Evolutionary conservation across 2,329 filamentous ascomycete genomes (phyloP).

Genomic region (Fusarium secorum): DNA sequence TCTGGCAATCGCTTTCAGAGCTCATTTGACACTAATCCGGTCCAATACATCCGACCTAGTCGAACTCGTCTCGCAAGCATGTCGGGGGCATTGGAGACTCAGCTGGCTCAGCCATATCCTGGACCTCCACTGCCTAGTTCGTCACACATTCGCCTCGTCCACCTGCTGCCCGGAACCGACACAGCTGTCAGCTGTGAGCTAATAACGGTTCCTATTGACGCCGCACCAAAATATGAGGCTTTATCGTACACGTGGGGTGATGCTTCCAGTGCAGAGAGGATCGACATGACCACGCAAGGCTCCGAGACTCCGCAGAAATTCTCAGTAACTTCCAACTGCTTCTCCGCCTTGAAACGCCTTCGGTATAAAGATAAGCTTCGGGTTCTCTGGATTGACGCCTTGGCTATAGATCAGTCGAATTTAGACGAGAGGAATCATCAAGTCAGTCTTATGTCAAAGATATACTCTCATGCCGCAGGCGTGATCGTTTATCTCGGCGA

Average conservation of each 20-base stretch:
- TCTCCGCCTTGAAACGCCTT: background rate
- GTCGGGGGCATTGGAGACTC: rapidly evolving
- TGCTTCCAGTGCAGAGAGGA: background rate
- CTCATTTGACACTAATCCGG: background rate
- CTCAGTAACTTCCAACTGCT: background rate
- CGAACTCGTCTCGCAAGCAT: background rate
- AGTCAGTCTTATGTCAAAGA: background rate
- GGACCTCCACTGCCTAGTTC: background rate
- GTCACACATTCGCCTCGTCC: background rate
- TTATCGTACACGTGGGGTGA: background rate
- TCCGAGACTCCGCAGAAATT: rapidly evolving
- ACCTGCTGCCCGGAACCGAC: background rate
- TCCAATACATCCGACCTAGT: background rate
- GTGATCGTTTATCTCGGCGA: background rate
- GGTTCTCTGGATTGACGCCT: background rate
- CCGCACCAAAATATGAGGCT: background rate
- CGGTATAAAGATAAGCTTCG: background rate
- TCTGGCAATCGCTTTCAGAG: rapidly evolving
- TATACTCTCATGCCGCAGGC: background rate
- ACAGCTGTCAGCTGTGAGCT: background rate
- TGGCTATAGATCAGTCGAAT: background rate
- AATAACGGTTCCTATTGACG: rapidly evolving
- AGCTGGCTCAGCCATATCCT: background rate
- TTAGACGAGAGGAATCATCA: background rate
- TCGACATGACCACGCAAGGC: background rate